Percentiles rank a stretch among this genome's conserved stretches.
These are phyloP conservation scores for Colletotrichum sp. DNA, from an alignment of 2,329 filamentous ascomycete genomes.

Conservation along the genomic window DNA sequence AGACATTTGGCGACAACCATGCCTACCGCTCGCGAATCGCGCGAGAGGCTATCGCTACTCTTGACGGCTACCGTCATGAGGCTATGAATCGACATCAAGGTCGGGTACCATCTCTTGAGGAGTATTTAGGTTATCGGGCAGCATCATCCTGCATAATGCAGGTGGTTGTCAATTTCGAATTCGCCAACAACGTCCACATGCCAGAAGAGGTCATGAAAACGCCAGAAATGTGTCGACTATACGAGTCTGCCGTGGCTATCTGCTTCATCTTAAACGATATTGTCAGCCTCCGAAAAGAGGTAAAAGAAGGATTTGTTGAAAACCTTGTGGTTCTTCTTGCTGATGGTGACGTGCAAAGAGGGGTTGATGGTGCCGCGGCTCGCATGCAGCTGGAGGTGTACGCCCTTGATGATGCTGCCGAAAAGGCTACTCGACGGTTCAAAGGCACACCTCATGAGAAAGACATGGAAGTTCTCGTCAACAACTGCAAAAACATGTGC, in stretches of 20 bases:
- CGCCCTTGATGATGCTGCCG: not conserved
- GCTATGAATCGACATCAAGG: constrained; percentile 1
- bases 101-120: not conserved
- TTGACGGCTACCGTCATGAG: constrained; percentile 1
- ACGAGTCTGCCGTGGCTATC: not conserved
- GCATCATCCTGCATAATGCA: constrained; percentile 9
- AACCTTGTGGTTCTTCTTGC: constrained; percentile 7
- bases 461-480: not conserved
- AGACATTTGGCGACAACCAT: not conserved
- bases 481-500: not conserved
- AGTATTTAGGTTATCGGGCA: not conserved
- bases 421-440: not conserved
- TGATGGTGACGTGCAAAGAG: not conserved
- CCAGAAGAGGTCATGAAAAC: constrained; percentile 1
- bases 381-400: not conserved
- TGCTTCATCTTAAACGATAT: constrained; percentile 5
- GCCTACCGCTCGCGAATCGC: not conserved
- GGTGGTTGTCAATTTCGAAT: constrained; percentile 4
- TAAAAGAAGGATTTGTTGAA: constrained; percentile 13
- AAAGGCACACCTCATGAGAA: not conserved
- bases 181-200: not conserved
- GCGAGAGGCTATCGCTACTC: not conserved
- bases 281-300: constrained; percentile 3
- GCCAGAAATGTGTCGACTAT: not conserved
- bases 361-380: not conserved